A percentile compares a stretch with the other conserved stretches of the same genome.
Conservation (phyloP, 2,329 filamentous ascomycete species). For the Trichoderma sp. region DNA sequence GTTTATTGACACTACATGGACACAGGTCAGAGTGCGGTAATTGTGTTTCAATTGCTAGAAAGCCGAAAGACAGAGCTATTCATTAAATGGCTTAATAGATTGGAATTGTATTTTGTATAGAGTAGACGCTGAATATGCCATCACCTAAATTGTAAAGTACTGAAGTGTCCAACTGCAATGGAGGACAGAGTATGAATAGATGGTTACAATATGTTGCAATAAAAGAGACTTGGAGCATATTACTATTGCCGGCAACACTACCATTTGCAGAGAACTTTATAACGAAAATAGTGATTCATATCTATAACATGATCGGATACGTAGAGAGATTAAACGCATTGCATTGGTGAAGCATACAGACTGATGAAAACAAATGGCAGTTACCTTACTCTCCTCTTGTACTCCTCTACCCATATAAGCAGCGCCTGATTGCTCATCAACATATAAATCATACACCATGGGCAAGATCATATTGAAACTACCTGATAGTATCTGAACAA, state of each 20-base stretch:
- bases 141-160: too few relatives aligned
- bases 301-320: neutral
- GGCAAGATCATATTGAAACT: neutral
- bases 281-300: neutral
- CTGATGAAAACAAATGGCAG: neutral
- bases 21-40: neutral
- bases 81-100: neutral
- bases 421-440: neutral
- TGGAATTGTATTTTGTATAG: neutral
- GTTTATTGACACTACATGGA: neutral
- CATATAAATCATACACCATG: neutral
- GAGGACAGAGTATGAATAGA: neutral
- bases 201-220: neutral
- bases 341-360: neutral
- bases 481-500: neutral
- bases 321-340: neutral
- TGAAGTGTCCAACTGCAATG: neutral
- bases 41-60: neutral
- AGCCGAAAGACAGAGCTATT: neutral
- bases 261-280: neutral
- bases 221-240: neutral
- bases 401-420: neutral
- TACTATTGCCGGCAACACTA: neutral
- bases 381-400: neutral
- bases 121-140: neutral